Evolutionary conservation across 2,329 filamentous ascomycete genomes (phyloP).

Genomic region (Fusarium pseudocircinatum): DNA sequence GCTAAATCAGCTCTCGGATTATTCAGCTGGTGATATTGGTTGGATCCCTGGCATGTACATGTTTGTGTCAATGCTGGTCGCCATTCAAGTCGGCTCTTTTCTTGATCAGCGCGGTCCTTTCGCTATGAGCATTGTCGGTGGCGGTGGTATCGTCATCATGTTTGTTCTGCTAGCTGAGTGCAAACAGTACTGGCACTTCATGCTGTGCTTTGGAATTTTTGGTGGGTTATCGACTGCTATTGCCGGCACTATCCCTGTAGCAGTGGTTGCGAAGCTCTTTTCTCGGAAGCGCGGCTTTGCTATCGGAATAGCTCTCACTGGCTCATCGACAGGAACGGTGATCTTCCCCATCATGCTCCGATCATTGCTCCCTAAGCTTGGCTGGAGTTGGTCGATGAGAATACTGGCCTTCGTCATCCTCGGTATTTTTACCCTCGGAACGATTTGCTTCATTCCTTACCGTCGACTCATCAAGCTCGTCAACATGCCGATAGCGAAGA

Average conservation of each 20-base stretch:
- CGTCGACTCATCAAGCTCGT: background rate
- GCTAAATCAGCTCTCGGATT: conserved; percentile 8
- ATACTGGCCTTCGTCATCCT: background rate
- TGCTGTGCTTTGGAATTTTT: conserved; percentile 1
- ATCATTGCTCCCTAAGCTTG: background rate
- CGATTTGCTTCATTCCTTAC: background rate
- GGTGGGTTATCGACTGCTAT: conserved; percentile 1
- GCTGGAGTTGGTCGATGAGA: conserved; percentile 8
- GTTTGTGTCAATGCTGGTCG: conserved; percentile 2
- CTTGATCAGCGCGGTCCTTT: conserved; percentile 6
- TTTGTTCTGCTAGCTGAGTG: conserved; percentile 5
- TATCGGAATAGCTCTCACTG: conserved; percentile 1
- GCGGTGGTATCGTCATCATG: background rate
- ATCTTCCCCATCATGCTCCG: conserved; percentile 16
- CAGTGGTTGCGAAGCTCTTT: conserved; percentile 11
- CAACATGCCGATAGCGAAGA: background rate
- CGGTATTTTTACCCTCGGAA: background rate
- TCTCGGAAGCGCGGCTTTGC: background rate
- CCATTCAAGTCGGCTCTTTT: conserved; percentile 3
- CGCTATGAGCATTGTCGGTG: background rate
- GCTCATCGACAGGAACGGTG: conserved; percentile 1
- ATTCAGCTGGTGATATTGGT: conserved; percentile 4
- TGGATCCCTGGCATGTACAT: conserved; percentile 13
- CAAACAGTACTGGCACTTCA: conserved; percentile 5
- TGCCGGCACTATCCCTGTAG: conserved; percentile 3